Evolutionary conservation across 371 early-diverging fungal species (phyloP), one percentile per base, ranked within the genome.

Genomic region (Circinella minor): DNA sequence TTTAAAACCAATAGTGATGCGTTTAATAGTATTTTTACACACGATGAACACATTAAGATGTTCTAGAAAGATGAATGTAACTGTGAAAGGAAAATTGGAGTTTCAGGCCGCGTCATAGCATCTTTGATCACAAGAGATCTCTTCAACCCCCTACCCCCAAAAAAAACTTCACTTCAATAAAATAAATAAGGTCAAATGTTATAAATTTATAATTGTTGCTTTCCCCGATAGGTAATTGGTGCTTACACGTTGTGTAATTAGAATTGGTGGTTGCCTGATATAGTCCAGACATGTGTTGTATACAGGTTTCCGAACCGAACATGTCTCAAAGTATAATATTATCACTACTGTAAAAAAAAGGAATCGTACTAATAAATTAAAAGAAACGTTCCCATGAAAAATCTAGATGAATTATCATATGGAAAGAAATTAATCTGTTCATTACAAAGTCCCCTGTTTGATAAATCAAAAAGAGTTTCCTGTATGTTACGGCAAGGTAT

Each of bases 181-280:
- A 54, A 54, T 1, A 15, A 54, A 15, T 54, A 54, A 18, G n/a
- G 6, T 43, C 6, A 9, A 43, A 43, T 13, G 9, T 18, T 18
- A 54, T n/a, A 15, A 18, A 54, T 27, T 4, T 6, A 18, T 57
- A 57, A 57, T 57, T 18, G 36, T 57, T 18, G 10, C 37, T n/a
- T 57, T 7, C 57, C 55, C n/a, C 57, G n/a, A 57, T 57, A 57
- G 57, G 57, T 34, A 57, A 57, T 34, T 57, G 57, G 57, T 34
- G 57, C 57, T 57, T 57, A 34, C 57, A 57, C 34, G 36, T 34
- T 34, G 6, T 57, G 57, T 27, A 57, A 55, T 55, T 57, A 7
- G 51, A 15, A 43, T 18, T 34, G 57, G 34, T 57, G 34, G 17
- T 57, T 34, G 3, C 57, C 34, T 18, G 57, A 27, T 57, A 27